Base-by-base conservation (phyloP, 441 rosid species). In the Pelargonium fulgidum region DNA sequence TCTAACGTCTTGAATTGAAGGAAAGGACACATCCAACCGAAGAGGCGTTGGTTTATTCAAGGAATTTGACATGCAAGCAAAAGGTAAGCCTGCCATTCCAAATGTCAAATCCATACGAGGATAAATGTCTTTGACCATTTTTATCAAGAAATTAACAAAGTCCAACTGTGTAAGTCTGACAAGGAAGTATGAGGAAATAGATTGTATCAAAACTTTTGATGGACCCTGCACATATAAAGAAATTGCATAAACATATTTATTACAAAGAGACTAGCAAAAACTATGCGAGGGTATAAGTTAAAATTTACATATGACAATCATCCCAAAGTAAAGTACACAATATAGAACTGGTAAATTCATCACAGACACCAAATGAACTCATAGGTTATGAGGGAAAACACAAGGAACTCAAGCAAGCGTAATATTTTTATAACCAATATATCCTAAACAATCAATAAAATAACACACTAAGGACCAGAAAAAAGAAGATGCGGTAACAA, bases 61-160 rank as follows among this genome's bases (percentile, higher is more conserved):
- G 76, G 98, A 81, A 78, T 84, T 88, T 36, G 97, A 89, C 39
- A 89, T 73, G 79, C 93, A 88, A 67, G 97, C 94, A 80, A 93
- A 89, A 58, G 89, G 78, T 39, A 73, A 52, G 63, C 77, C 70
- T 50, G 77, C 66, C 59, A 84, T 73, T 73, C 76, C 77, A 62
- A 77, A 78, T 79, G 68, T 80, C 76, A 69, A 84, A 76, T 72
- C 52, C 24, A 77, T 39, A 69, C 22, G 59, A 0, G 84, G 85
- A 76, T 85, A 69, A 33, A 75, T 70, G 68, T 77, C 80, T 73
- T 72, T 84, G 65, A 77, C 69, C 47, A 82, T 72, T 81, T 77
- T 82, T 36, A 56, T 68, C 64, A 85, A 69, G n/a, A 42, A 45
- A 70, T 67, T 77, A 41, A 79, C 62, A 33, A 72, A 67, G 71